Base-by-base conservation (phyloP, 2,329 filamentous ascomycete genomes). In the Trichoderma endophyticum region DNA sequence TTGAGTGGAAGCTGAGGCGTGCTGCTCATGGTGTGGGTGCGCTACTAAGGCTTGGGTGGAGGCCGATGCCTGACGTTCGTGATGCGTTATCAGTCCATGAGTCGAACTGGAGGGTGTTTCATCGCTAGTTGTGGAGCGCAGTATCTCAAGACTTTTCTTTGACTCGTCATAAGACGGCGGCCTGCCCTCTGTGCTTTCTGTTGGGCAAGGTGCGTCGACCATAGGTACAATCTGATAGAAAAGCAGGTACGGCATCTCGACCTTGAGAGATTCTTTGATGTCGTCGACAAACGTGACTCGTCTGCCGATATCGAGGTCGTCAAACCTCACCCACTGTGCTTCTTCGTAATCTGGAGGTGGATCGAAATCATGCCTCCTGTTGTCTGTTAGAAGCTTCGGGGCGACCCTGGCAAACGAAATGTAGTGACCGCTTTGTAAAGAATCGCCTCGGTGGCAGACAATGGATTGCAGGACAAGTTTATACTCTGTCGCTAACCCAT, bases 141-240 rank as follows among this genome's bases (percentile, higher is more conserved):
- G 77, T 14, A 81, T 70, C 57, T 83, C 81, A 28, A 85, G 73
- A 67, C 84, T 85, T 15, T 82, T 77, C 14, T 84, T 84, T 9
- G 85, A 85, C 68, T 88, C 86, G 62, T 86, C 83, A 75, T 91
- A 91, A 1, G 89, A 88, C 1, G 89, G 89, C 3, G 89, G 89
- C 39, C 85, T 85, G 2, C 81, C 80, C 36, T 85, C 83, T 1
- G 82, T 84, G 59, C 82, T 82, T 7, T 86, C 84, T 0, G 84
- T 83, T 6, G 86, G 82, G 1, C 83, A 78, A 1, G 85, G 83
- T 8, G 92, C 87, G 71, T 95, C 92, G 34, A 93, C 89, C 77
- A 97, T 94, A 0, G 95, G 95, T 34, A 97, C 88, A 54, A 98
- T 93, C 80, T 98, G 95, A 78, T 98, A 99, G 81, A 98, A 98